Conservation (phyloP, 306 rosid genomes). For the Castanea crenata region DNA sequence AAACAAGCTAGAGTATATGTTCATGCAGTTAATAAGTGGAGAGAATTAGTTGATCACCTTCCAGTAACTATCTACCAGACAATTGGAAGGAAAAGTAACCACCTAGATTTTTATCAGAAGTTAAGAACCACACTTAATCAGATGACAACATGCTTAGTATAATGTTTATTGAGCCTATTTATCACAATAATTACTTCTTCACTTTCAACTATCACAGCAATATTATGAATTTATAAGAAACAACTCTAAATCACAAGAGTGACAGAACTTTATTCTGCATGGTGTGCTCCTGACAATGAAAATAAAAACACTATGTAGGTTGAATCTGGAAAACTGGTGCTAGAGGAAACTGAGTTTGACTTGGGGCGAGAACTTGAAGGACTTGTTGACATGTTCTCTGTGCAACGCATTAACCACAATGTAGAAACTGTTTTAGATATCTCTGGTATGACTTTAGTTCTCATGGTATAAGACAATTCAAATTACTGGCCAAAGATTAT, state of each 20-base stretch:
- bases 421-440: conserved; percentile 94
- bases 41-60: neutral
- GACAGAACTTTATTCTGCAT: neutral
- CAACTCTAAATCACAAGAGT: neutral
- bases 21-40: neutral
- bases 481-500: conserved; percentile 10
- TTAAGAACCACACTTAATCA: neutral
- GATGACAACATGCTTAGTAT: neutral
- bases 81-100: neutral
- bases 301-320: conserved; percentile 46
- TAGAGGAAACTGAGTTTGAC: conserved; percentile 93
- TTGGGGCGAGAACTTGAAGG: conserved; percentile 98
- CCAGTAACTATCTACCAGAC: neutral
- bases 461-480: conserved; percentile 13
- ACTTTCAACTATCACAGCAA: neutral
- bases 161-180: neutral
- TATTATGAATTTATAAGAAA: neutral
- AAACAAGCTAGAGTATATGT: neutral
- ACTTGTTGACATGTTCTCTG: conserved; percentile 96
- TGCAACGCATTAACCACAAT: conserved; percentile 93
- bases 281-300: neutral
- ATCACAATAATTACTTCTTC: neutral
- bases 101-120: neutral
- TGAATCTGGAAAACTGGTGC: conserved; percentile 94
- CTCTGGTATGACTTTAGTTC: conserved; percentile 55